Percentiles rank a stretch among this genome's conserved stretches.
Evolutionary conservation across 768 basidiomycete species (phyloP).

Genomic region (Trametes cinnabarina): DNA sequence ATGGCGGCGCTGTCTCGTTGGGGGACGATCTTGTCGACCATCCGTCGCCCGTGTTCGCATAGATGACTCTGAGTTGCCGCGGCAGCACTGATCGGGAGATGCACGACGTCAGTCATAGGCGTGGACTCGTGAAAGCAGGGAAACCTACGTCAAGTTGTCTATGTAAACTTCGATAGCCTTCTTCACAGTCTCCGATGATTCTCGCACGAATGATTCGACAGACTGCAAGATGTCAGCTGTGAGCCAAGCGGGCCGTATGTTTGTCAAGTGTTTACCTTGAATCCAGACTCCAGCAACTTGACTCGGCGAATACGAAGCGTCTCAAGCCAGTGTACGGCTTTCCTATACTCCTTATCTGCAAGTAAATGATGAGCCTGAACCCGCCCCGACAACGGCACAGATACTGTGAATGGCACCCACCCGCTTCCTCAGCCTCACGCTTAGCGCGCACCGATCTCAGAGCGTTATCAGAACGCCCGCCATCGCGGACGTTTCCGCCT

Average conservation of each 20-base stretch:
- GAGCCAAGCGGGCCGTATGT: no score
- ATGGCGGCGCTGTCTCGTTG: slow-evolving; percentile 65
- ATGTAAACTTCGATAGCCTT: slow-evolving; percentile 67
- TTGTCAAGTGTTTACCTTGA: no score
- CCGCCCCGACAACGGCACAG: background rate
- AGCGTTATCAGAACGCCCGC: slow-evolving; percentile 60
- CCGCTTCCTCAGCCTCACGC: slow-evolving; percentile 89
- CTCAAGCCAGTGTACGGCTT: slow-evolving; percentile 90
- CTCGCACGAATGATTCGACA: slow-evolving; percentile 74
- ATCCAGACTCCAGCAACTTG: slow-evolving; percentile 80
- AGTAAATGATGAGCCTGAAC: background rate
- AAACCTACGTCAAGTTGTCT: slow-evolving; percentile 71
- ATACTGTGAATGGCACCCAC: slow-evolving; percentile 38
- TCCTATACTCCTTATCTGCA: slow-evolving; percentile 86
- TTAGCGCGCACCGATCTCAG: slow-evolving; percentile 78
- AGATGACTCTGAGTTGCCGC: slow-evolving; percentile 72
- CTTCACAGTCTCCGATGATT: slow-evolving; percentile 65
- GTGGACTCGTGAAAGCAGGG: background rate
- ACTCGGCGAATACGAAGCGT: slow-evolving; percentile 78
- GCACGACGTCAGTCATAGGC: background rate
- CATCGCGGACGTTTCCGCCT: slow-evolving; percentile 63
- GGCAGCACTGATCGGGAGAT: slow-evolving; percentile 57
- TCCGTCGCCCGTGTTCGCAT: slow-evolving; percentile 57
- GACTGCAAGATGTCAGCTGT: slow-evolving; percentile 50
- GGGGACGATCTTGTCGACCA: slow-evolving; percentile 66